These are phyloP conservation scores for Dictyostelium capitatum DNA, from an alignment of 78 protist genomes.

Conservation along the genomic window DNA sequence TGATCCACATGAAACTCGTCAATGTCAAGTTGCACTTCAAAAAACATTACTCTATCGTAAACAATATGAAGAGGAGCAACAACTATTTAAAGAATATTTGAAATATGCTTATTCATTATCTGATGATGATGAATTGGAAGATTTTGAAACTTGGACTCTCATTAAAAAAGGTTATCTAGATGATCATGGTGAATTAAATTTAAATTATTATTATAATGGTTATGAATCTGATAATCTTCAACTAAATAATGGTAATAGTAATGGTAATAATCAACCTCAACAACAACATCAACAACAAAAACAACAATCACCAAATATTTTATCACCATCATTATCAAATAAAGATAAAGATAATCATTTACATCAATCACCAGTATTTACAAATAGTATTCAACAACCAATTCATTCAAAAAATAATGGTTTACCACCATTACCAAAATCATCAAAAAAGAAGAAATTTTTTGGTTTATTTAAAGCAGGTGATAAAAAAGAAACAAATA, in stretches of 20 bases:
- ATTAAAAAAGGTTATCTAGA: constrained; percentile 45
- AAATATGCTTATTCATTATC: constrained; percentile 12
- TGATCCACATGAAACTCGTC: constrained; percentile 56
- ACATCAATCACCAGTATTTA: neutral
- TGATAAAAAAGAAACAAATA: too few species aligned
- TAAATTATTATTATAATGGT: neutral
- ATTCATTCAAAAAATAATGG: constrained; percentile 8
- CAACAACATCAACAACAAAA: neutral
- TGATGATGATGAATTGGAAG: constrained; percentile 51
- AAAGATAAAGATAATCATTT: neutral
- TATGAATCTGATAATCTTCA: too few species aligned
- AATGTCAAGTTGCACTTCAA: constrained; percentile 13
- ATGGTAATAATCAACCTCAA: neutral
- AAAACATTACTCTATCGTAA: constrained; percentile 33
- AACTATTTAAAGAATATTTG: constrained; percentile 27
- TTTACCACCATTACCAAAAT: constrained; percentile 20
- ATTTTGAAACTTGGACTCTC: constrained; percentile 59
- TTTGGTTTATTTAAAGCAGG: constrained; percentile 37
- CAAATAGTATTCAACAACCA: constrained; percentile 4
- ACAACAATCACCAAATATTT: neutral
- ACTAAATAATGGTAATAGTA: neutral
- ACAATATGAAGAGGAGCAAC: constrained; percentile 45
- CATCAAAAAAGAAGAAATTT: constrained; percentile 55
- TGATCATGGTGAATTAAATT: neutral
- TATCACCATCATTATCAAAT: neutral